Conservation (phyloP, 1,139 yeast genomes). For the Zhuliangozyma blackwelliae region DNA sequence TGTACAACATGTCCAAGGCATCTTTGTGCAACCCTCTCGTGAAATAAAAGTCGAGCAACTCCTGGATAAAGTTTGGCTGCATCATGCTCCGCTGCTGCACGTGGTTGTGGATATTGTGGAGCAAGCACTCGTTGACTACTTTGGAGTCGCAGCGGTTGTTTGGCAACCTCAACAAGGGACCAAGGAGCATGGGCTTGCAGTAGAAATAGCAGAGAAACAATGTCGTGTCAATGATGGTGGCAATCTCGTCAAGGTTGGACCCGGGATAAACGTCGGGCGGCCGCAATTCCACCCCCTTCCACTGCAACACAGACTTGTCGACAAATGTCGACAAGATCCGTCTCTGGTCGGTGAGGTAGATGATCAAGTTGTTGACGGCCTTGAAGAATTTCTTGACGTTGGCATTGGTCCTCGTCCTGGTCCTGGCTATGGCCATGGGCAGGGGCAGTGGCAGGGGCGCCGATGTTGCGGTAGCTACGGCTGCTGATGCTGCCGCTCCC, state of each 20-base stretch:
- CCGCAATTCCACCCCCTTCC: slow-evolving; percentile 44
- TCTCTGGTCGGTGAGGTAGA: slow-evolving; percentile 54
- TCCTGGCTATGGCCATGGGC: background rate
- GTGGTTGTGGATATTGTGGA: slow-evolving; percentile 23
- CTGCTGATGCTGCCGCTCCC: background rate
- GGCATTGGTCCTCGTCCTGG: slow-evolving; percentile 6
- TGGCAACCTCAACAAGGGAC: slow-evolving; percentile 72
- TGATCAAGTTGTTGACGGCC: slow-evolving; percentile 50
- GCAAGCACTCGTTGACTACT: slow-evolving; percentile 55
- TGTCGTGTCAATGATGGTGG: slow-evolving; percentile 69
- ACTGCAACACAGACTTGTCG: slow-evolving; percentile 31
- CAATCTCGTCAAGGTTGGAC: slow-evolving; percentile 22
- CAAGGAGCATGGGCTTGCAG: slow-evolving; percentile 67
- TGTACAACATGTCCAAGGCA: slow-evolving; percentile 58
- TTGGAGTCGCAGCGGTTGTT: slow-evolving; percentile 68
- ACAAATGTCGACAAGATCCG: slow-evolving; percentile 41
- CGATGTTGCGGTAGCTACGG: background rate
- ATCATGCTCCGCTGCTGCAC: slow-evolving; percentile 19
- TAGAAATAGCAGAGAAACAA: slow-evolving; percentile 70
- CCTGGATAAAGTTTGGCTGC: slow-evolving; percentile 50
- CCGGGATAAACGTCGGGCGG: slow-evolving; percentile 36
- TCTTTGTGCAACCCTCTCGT: slow-evolving; percentile 59
- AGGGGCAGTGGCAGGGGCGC: too few species aligned
- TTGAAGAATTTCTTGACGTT: slow-evolving; percentile 27
- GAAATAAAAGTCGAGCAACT: slow-evolving; percentile 75